phyloP scores from a whole-genome alignment of 805 yeast genomes.

The Metschnikowia amazonensis region DNA sequence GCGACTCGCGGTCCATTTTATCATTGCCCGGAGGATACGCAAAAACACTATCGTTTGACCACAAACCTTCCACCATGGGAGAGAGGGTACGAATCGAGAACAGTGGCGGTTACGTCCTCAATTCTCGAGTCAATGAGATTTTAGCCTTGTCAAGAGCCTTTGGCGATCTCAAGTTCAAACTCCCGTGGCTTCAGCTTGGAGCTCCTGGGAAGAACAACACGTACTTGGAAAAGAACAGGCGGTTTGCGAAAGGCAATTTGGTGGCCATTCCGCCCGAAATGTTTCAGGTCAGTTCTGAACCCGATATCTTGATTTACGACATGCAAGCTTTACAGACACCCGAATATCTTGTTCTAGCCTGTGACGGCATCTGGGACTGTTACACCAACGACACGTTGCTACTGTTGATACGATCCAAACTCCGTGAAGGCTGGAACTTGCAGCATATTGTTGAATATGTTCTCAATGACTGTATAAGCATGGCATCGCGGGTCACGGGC shows the following conservation, averaged over 20 bases:
- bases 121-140: constrained; percentile 40
- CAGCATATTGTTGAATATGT: constrained; percentile 57
- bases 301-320: constrained; percentile 40
- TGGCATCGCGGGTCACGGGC: constrained; percentile 73
- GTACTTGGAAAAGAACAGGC: constrained; percentile 24
- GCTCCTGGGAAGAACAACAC: constrained; percentile 26
- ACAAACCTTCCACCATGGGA: constrained; percentile 42
- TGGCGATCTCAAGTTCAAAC: constrained; percentile 42
- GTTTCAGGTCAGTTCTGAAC: constrained; percentile 42
- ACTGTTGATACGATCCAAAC: constrained; percentile 51
- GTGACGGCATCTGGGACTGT: constrained; percentile 49
- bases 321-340: constrained; percentile 23
- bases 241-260: constrained; percentile 24
- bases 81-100: constrained; percentile 42
- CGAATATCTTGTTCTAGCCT: constrained; percentile 41
- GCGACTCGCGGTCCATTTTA: constrained; percentile 69
- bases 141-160: constrained; percentile 43
- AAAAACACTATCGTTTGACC: constrained; percentile 48
- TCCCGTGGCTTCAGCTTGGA: constrained; percentile 29
- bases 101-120: constrained; percentile 35
- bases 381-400: constrained; percentile 53
- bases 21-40: constrained; percentile 48
- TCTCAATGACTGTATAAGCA: constrained; percentile 61
- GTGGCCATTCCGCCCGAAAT: constrained; percentile 42
- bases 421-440: constrained; percentile 54